Percentiles rank a stretch among this genome's conserved stretches.
phyloP scores from a whole-genome alignment of 495 filamentous ascomycete genomes.

The Trichoderma gamsii region DNA sequence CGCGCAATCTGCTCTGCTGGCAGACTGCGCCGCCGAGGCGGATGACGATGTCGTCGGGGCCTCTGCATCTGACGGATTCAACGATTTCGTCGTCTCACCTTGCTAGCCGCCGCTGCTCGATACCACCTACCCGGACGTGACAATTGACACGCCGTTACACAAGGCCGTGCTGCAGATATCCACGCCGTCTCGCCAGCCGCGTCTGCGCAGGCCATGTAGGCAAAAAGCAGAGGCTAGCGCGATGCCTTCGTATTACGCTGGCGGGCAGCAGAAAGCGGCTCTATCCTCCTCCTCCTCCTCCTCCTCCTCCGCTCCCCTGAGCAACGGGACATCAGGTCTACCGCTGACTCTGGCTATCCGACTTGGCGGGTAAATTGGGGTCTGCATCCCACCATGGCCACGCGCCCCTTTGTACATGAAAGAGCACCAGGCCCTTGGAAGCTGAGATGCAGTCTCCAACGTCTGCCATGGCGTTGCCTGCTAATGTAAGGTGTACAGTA shows the following conservation, averaged over 20 bases:
- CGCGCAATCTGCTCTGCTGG: too few species aligned
- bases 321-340: neutral
- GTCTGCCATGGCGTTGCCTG: too few species aligned
- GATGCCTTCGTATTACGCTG: neutral
- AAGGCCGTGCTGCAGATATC: conserved; percentile 4
- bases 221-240: too few species aligned
- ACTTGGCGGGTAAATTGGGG: conserved; percentile 4
- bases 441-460: neutral
- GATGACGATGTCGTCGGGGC: neutral
- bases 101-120: neutral
- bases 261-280: neutral
- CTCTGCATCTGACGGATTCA: neutral
- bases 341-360: neutral
- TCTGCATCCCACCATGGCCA: neutral
- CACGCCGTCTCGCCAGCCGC: neutral
- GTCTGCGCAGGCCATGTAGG: too few species aligned
- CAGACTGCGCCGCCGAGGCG: too few species aligned
- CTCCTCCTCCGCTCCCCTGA: neutral
- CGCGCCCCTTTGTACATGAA: neutral
- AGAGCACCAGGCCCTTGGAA: neutral
- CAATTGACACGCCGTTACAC: neutral
- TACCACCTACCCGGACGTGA: too few species aligned
- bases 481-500: too few species aligned
- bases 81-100: conserved; percentile 1
- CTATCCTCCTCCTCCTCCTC: too few species aligned